Conservation (phyloP, 148 eudicot species). For the Silene latifolia region DNA sequence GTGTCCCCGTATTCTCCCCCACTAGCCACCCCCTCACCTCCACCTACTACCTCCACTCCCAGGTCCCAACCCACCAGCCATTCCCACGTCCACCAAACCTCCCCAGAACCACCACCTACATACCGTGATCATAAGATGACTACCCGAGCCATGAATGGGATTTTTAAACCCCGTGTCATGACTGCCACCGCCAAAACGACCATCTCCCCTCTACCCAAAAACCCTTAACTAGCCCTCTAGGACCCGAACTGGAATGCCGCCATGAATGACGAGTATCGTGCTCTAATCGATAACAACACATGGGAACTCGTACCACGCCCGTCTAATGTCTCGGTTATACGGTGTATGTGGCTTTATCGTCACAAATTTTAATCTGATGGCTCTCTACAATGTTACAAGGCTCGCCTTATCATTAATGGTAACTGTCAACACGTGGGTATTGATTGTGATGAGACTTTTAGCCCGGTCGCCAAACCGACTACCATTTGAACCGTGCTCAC, state of each 20-base stretch:
- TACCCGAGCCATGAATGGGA: too few species aligned
- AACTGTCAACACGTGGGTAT: not conserved
- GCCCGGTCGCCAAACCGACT: not conserved
- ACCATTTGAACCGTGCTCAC: not conserved
- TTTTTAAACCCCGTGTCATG: not conserved
- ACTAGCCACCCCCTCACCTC: not conserved
- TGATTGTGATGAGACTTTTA: not conserved
- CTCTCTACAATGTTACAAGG: too few species aligned
- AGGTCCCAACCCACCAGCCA: not conserved
- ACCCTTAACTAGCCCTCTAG: not conserved
- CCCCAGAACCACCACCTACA: not conserved
- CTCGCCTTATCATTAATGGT: too few species aligned
- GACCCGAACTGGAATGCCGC: too few species aligned
- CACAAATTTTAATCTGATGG: too few species aligned
- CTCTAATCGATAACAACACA: not conserved
- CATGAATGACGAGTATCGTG: too few species aligned
- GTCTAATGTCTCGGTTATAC: not conserved
- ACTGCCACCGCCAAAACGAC: not conserved
- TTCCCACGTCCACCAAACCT: not conserved
- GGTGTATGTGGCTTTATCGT: not conserved
- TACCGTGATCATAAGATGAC: not conserved
- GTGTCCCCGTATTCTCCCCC: not conserved
- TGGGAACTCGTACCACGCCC: not conserved
- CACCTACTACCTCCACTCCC: not conserved
- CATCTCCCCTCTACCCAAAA: not conserved